A percentile compares a stretch with the other conserved stretches of the same genome.
phyloP scores from a whole-genome alignment of 495 filamentous ascomycete genomes.

The Cudoniella acicularis region DNA sequence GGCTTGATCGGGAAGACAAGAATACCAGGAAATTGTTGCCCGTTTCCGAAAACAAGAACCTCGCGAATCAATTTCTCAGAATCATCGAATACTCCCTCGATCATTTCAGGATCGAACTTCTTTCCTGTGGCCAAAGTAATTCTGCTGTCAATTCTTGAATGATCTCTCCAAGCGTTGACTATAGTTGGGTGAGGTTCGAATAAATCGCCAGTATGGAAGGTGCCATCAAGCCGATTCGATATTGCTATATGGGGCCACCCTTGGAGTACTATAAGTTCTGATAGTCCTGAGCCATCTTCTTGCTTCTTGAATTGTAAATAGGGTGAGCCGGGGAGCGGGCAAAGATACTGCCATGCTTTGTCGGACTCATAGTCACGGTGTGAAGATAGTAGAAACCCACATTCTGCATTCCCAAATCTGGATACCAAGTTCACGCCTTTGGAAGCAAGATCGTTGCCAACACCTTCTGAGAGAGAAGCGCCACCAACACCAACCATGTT shows the following conservation, averaged over 20 bases:
- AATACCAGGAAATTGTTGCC: constrained; percentile 39
- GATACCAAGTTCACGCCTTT: constrained; percentile 48
- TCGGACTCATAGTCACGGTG: constrained; percentile 49
- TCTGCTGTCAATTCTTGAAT: constrained; percentile 55
- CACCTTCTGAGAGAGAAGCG: constrained; percentile 42
- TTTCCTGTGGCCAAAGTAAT: constrained; percentile 62
- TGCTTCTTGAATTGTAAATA: constrained; percentile 51
- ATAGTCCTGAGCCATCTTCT: constrained; percentile 38
- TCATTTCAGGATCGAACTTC: constrained; percentile 62
- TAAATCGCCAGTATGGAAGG: constrained; percentile 57
- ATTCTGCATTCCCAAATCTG: constrained; percentile 55
- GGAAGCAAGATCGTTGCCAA: constrained; percentile 43
- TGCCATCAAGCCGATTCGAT: constrained; percentile 51
- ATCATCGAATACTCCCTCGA: constrained; percentile 46
- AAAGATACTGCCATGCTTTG: constrained; percentile 65
- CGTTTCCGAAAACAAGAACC: constrained; percentile 46
- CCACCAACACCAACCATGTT: constrained; percentile 56
- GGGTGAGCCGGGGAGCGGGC: constrained; percentile 23
- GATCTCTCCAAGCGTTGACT: constrained; percentile 54
- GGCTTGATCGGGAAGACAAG: constrained; percentile 33
- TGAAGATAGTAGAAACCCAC: constrained; percentile 51
- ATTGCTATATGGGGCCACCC: constrained; percentile 63
- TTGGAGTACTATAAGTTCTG: constrained; percentile 56
- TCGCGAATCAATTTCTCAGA: constrained; percentile 32
- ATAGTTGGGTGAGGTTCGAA: constrained; percentile 53